These are phyloP conservation scores for Synchytrium microbalum DNA, from an alignment of 371 early-diverging fungal species.

Conservation along the genomic window DNA sequence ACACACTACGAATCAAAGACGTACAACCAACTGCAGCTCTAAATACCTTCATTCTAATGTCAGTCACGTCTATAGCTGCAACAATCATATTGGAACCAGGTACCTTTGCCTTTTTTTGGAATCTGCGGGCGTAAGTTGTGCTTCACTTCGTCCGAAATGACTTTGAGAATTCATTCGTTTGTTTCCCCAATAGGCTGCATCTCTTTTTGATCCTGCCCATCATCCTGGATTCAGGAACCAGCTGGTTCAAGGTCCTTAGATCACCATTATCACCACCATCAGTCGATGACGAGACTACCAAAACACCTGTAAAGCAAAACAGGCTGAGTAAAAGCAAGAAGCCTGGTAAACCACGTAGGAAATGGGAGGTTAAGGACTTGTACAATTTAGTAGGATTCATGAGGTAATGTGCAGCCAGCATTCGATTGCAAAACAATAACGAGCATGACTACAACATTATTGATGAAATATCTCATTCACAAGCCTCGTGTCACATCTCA, in stretches of 20 bases:
- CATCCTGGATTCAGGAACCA: slow-evolving; percentile 7
- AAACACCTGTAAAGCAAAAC: too few relatives aligned
- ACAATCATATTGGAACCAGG: slow-evolving; percentile 3
- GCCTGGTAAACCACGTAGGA: background rate
- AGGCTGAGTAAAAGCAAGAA: too few relatives aligned
- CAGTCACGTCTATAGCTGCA: background rate
- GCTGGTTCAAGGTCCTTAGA: background rate
- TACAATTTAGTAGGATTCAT: too few relatives aligned
- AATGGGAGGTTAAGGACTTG: background rate
- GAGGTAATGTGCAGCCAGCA: too few relatives aligned
- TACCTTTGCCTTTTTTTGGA: slow-evolving; percentile 8
- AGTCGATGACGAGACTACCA: background rate
- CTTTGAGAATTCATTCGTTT: too few relatives aligned
- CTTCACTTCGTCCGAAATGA: too few relatives aligned
- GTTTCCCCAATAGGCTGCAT: too few relatives aligned
- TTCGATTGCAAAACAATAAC: too few relatives aligned
- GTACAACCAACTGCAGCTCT: background rate
- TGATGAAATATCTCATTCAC: too few relatives aligned
- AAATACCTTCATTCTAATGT: background rate
- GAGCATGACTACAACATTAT: too few relatives aligned
- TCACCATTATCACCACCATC: background rate
- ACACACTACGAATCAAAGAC: background rate
- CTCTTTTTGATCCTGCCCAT: slow-evolving; percentile 16
- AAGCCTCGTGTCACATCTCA: too few relatives aligned
- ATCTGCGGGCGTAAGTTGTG: background rate